A percentile compares a stretch with the other conserved stretches of the same genome.
Conservation (phyloP, 108 stramenopile genomes). For the Cyclotella sp. region DNA sequence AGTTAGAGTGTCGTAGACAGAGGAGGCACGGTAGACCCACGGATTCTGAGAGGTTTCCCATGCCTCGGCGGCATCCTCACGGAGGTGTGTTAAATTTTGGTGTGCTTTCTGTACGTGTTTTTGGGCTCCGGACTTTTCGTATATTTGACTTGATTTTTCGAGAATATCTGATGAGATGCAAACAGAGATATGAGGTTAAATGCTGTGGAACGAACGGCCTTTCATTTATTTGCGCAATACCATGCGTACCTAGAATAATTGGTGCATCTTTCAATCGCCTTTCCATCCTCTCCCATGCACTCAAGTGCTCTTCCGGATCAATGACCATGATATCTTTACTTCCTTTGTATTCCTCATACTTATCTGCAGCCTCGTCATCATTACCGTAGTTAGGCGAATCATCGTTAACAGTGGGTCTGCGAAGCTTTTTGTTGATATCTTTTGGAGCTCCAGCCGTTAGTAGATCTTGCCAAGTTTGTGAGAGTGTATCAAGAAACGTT, state of each 20-base stretch:
- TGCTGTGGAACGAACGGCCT: too few relatives aligned
- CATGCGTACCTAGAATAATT: conserved; percentile 82
- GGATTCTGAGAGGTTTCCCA: conserved; percentile 99
- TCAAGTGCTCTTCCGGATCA: conserved; percentile 88
- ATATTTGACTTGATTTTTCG: conserved; percentile 58
- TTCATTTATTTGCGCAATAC: not conserved
- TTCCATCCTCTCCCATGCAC: conserved; percentile 95
- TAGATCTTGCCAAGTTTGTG: conserved; percentile 83
- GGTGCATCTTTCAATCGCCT: conserved; percentile 91
- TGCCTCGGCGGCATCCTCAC: conserved; percentile 91
- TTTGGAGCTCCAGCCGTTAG: conserved; percentile 73
- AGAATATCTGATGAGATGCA: conserved; percentile 56
- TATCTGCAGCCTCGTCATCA: conserved; percentile 65
- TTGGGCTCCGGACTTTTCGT: conserved; percentile 83
- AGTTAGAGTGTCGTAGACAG: conserved; percentile 95
- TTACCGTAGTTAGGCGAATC: conserved; percentile 45
- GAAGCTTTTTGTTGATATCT: conserved; percentile 86
- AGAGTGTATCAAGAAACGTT: conserved; percentile 62
- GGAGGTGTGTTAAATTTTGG: conserved; percentile 73
- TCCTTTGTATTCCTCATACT: conserved; percentile 82
- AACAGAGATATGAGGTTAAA: not conserved
- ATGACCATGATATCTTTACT: conserved; percentile 90
- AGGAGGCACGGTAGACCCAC: conserved; percentile 95
- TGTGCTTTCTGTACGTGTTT: conserved; percentile 53
- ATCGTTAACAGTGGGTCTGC: conserved; percentile 50